Conservation (phyloP, 345 rosid species). For the Arabidopsis suecica region DNA sequence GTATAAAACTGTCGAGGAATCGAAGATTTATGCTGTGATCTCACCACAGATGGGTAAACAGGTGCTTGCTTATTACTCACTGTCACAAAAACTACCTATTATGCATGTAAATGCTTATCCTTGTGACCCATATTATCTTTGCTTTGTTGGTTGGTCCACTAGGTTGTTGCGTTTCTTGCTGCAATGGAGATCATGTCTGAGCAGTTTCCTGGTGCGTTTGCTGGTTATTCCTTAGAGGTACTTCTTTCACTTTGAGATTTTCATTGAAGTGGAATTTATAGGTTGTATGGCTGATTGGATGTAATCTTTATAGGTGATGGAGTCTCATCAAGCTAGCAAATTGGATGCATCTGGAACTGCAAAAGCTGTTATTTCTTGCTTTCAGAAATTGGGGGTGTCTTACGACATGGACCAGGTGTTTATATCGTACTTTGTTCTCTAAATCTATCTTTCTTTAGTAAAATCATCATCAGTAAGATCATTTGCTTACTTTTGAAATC, state of each 20-base stretch:
- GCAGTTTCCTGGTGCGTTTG: constrained; percentile 89
- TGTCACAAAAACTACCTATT: not conserved
- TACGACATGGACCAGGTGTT: constrained; percentile 72
- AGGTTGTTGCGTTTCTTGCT: constrained; percentile 96
- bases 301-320: constrained; percentile 65
- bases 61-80: constrained; percentile 44
- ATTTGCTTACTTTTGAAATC: constrained; percentile 26
- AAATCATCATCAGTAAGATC: constrained; percentile 2
- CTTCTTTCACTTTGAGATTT: constrained; percentile 4
- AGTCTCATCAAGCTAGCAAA: constrained; percentile 91
- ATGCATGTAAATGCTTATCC: not conserved
- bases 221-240: constrained; percentile 88
- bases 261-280: not conserved
- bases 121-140: constrained; percentile 27
- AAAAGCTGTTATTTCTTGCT: constrained; percentile 88
- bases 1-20: constrained; percentile 67
- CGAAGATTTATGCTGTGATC: constrained; percentile 80
- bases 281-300: constrained; percentile 11
- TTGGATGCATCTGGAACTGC: constrained; percentile 93
- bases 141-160: constrained; percentile 31
- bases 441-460: not conserved
- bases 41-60: constrained; percentile 99
- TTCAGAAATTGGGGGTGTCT: constrained; percentile 83
- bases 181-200: constrained; percentile 97
- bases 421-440: not conserved